phyloP scores from a whole-genome alignment of 202 grass and related monocot species.

The Panicum virgatum region DNA sequence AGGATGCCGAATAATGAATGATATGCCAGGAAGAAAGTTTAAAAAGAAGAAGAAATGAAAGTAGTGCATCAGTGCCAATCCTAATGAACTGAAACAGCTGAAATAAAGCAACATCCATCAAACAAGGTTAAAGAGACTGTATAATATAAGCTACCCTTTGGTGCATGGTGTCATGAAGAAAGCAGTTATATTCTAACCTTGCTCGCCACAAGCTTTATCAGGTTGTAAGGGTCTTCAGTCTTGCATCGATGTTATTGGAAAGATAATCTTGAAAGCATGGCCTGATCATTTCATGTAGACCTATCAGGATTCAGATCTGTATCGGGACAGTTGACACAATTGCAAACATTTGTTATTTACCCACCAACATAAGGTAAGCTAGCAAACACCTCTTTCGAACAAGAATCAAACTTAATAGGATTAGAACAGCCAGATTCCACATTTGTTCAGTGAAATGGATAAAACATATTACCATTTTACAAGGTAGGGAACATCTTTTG shows the following conservation, averaged over 20 bases:
- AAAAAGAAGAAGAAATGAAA: neutral
- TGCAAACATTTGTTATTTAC: neutral
- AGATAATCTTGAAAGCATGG: neutral
- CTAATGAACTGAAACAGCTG: constrained; percentile 29
- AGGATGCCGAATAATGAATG: neutral
- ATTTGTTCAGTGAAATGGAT: neutral
- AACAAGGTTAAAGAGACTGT: constrained; percentile 24
- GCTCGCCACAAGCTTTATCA: constrained; percentile 26
- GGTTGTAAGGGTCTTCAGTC: constrained; percentile 19
- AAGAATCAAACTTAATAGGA: constrained; percentile 1
- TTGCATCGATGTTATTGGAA: constrained; percentile 34
- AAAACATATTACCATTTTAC: neutral
- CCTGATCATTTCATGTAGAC: constrained; percentile 31
- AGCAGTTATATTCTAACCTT: constrained; percentile 34
- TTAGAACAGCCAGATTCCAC: neutral
- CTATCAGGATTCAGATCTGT: constrained; percentile 21
- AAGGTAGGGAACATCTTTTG: neutral
- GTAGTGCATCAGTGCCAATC: constrained; percentile 3
- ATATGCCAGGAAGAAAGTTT: neutral
- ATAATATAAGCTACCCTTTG: constrained; percentile 35
- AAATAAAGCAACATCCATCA: constrained; percentile 28
- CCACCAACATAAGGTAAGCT: neutral
- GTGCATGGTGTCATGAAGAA: constrained; percentile 36
- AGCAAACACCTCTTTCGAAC: neutral
- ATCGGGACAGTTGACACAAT: neutral